Evolutionary conservation across 2,329 filamentous ascomycete species (phyloP).

Genomic region (Cytospora piceicola): DNA sequence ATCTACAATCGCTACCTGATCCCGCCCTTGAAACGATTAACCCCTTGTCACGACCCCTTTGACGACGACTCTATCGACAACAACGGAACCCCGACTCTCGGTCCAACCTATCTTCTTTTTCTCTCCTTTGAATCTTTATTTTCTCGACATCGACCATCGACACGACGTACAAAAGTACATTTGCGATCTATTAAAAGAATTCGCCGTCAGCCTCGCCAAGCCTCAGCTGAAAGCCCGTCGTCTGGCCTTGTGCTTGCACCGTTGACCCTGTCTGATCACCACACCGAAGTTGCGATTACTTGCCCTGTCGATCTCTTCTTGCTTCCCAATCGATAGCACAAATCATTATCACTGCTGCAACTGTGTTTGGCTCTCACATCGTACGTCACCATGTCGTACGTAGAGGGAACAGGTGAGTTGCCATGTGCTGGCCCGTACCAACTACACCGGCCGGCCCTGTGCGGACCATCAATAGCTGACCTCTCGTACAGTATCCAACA

Average conservation of each 20-base stretch:
- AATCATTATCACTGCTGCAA: not conserved
- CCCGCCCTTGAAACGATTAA: conserved; percentile 21
- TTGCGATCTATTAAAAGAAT: conserved; percentile 27
- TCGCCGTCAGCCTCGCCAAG: conserved; percentile 25
- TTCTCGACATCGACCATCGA: conserved; percentile 5
- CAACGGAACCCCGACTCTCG: not conserved
- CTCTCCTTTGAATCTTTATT: conserved; percentile 5
- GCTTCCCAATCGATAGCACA: conserved; percentile 6
- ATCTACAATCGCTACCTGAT: not conserved
- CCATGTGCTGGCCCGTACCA: not conserved
- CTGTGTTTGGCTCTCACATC: conserved; percentile 3
- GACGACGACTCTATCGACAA: conserved; percentile 15
- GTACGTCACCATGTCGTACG: conserved; percentile 25
- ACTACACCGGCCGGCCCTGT: not conserved
- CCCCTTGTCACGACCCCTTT: conserved; percentile 16
- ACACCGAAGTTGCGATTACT: conserved; percentile 25
- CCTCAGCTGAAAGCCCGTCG: conserved; percentile 22
- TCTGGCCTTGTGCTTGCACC: conserved; percentile 7
- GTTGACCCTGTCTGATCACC: conserved; percentile 27
- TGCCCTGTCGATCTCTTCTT: conserved; percentile 28
- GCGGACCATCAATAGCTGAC: conserved; percentile 12
- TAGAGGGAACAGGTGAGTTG: conserved; percentile 18
- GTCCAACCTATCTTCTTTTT: not conserved
- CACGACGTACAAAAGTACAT: conserved; percentile 6
- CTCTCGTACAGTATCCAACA: conserved; percentile 33